These are phyloP conservation scores for Penicillium sp. DNA, from an alignment of 2,329 filamentous ascomycete species.

Conservation along the genomic window DNA sequence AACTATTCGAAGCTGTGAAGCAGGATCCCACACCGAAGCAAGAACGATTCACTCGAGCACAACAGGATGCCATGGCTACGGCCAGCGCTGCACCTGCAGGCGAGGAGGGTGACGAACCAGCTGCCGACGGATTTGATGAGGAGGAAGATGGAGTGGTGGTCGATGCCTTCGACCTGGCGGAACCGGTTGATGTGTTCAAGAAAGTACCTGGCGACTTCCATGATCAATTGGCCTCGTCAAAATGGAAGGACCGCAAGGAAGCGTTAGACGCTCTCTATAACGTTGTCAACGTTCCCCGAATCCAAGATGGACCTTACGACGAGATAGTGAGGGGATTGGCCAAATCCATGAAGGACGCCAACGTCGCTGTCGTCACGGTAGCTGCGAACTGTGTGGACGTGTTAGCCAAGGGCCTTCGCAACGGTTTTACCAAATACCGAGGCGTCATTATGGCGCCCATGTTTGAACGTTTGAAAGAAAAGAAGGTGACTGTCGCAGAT, in stretches of 20 bases:
- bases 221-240: conserved; percentile 76
- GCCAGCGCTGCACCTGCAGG: conserved; percentile 53
- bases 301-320: conserved; percentile 82
- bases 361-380: conserved; percentile 84
- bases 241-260: conserved; percentile 98
- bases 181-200: conserved; percentile 75
- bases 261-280: conserved; percentile 72
- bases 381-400: conserved; percentile 88
- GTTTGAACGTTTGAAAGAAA: conserved; percentile 93
- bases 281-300: conserved; percentile 71
- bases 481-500: conserved; percentile 82
- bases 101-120: conserved; percentile 45
- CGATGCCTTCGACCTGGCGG: conserved; percentile 71
- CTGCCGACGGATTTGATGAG: conserved; percentile 45
- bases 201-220: conserved; percentile 74
- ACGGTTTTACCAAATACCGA: conserved; percentile 70
- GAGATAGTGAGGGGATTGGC: conserved; percentile 76
- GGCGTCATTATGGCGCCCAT: conserved; percentile 74
- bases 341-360: conserved; percentile 98
- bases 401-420: conserved; percentile 74
- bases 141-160: conserved; percentile 58
- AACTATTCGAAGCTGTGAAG: conserved; percentile 87
- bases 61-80: conserved; percentile 73
- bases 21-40: conserved; percentile 80
- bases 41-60: conserved; percentile 75